Percentiles rank a stretch among this genome's conserved stretches.
phyloP scores from a whole-genome alignment of 108 stramenopile species.

The Nitzschia palea region DNA sequence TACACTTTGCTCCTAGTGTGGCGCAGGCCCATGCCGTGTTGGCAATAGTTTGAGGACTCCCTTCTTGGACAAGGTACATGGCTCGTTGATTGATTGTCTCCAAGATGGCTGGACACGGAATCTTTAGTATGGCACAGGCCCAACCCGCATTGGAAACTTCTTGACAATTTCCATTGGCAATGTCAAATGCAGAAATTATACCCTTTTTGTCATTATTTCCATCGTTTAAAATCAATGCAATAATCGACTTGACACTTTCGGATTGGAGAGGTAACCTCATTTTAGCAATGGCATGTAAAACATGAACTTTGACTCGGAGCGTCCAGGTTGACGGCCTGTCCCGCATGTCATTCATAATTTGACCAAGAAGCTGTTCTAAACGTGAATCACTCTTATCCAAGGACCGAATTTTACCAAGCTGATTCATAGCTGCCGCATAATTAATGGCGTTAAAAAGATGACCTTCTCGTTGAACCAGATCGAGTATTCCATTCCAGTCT shows the following conservation, averaged over 20 bases:
- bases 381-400: conserved; percentile 3
- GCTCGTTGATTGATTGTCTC: conserved; percentile 2
- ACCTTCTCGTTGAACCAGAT: not conserved
- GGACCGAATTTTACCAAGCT: conserved; percentile 13
- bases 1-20: not conserved
- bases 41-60: conserved; percentile 18
- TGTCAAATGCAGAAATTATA: not conserved
- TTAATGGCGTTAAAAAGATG: conserved; percentile 8
- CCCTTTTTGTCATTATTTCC: too few relatives aligned
- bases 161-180: conserved; percentile 5
- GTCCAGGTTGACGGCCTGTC: not conserved
- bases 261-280: conserved; percentile 2
- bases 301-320: conserved; percentile 6
- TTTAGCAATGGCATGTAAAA: conserved; percentile 24
- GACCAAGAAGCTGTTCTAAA: conserved; percentile 7
- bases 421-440: conserved; percentile 21
- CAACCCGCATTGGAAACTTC: conserved; percentile 16
- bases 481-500: conserved; percentile 4
- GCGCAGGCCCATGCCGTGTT: conserved; percentile 33
- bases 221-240: too few relatives aligned
- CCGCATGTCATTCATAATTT: not conserved
- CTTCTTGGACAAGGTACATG: conserved; percentile 5
- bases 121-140: conserved; percentile 19
- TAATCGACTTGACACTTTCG: too few relatives aligned
- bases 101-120: conserved; percentile 13